Evolutionary conservation across 2,329 filamentous ascomycete species (phyloP), one percentile per base, ranked within the genome.

Genomic region (Scleromitrula shiraiana): DNA sequence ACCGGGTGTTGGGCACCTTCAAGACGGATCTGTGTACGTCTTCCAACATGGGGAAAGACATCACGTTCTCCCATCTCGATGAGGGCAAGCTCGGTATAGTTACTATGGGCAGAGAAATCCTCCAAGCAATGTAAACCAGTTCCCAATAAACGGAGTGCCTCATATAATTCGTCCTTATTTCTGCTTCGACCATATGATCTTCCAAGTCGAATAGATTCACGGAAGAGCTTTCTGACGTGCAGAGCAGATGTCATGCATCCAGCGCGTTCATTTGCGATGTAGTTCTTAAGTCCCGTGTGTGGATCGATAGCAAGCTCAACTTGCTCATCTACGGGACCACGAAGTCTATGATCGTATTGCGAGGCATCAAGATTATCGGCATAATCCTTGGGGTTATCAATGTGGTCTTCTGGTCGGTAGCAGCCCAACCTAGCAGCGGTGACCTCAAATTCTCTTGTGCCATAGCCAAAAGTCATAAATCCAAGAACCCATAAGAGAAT

Each of bases 71-170:
- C 89, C 60, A 95, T 68, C 65, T 95, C 89, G 59, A 93, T 89
- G 40, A 96, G 74, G 50, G 85, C 87, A 50, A 96, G 78, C 66
- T 96, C 90, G 12, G 76, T 81, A 68, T 95, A 96, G 73, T 96
- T 96, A 65, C 88, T 94, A 69, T 96, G 91, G 14, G 90, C 91
- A 46, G 89, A 83, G 70, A 83, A 97, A 64, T 96, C 90, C 70
- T 95, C 90, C 20, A 96, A 70, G 64, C 89, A 95, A 70, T 97
- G 91, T 48, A 89, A 77, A 29, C 84, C 90, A 50, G 89, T 95
- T 50, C 91, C 91, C 53, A 96, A 71, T 15, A 95, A 74, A 46
- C 90, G 82, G 40, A 96, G 77, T 47, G 89, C 85, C 68, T 96
- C 91, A 64, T 93, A 82, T 24, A 94, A 76, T 61, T 95, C 89